Conservation (phyloP, 2,329 filamentous ascomycete genomes). For the Sporothrix dimorphospora region DNA sequence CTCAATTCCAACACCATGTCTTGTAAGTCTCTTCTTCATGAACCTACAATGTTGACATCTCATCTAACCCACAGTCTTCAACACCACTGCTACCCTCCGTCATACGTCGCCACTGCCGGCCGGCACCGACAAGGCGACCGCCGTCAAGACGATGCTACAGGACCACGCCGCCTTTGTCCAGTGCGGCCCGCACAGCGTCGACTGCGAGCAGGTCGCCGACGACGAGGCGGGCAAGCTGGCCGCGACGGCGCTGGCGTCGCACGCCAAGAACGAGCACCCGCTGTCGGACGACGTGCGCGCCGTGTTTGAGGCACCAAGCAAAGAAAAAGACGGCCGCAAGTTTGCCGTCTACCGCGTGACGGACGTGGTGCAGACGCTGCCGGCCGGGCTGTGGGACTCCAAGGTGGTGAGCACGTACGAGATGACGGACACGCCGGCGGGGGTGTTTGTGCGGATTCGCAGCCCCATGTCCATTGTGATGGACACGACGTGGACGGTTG, state of each 20-base stretch:
- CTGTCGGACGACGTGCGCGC: constrained; percentile 29
- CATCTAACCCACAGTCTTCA: constrained; percentile 43
- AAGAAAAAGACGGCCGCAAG: constrained; percentile 34
- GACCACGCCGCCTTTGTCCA: constrained; percentile 56
- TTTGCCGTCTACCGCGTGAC: constrained; percentile 52
- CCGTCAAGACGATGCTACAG: constrained; percentile 54
- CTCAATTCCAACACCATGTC: background rate
- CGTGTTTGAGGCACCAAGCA: constrained; percentile 19
- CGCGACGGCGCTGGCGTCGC: constrained; percentile 39
- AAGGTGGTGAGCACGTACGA: constrained; percentile 59
- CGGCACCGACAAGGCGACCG: constrained; percentile 42
- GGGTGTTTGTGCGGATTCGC: constrained; percentile 55
- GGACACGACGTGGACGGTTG: constrained; percentile 56
- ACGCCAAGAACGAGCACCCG: constrained; percentile 31
- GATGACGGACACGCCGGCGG: constrained; percentile 52
- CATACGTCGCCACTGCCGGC: constrained; percentile 51
- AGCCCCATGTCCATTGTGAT: constrained; percentile 56
- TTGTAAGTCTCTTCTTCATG: background rate
- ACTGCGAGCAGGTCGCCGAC: constrained; percentile 44
- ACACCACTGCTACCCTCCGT: constrained; percentile 46
- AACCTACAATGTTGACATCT: too few species aligned
- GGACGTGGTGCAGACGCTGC: constrained; percentile 55
- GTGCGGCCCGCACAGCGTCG: constrained; percentile 56
- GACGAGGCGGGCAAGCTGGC: constrained; percentile 38
- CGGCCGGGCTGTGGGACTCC: constrained; percentile 59